Conservation (phyloP, 768 basidiomycete genomes). For the Phanerochaete carnosa region DNA sequence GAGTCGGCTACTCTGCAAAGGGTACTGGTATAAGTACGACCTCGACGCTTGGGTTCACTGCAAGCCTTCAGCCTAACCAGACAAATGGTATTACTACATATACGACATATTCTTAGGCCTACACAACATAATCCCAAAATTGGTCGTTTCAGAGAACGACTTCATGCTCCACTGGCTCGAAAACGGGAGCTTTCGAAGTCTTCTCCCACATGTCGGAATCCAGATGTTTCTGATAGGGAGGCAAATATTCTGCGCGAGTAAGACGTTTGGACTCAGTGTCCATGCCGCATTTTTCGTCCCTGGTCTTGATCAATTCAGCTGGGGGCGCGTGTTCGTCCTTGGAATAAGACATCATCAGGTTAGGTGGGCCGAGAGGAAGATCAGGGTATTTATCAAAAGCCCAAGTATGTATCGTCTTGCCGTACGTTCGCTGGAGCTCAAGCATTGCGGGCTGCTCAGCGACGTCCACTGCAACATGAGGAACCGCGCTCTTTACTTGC, state of each 20-base stretch:
- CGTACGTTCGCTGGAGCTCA: conserved; percentile 44
- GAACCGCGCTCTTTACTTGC: conserved; percentile 25
- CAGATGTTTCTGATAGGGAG: conserved; percentile 32
- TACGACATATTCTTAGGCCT: too few species aligned
- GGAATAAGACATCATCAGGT: conserved; percentile 45
- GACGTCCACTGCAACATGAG: conserved; percentile 29
- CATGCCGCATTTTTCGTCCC: conserved; percentile 33
- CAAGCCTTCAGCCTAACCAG: too few species aligned
- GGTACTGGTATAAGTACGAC: too few species aligned
- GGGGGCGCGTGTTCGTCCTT: conserved; percentile 32
- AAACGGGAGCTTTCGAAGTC: conserved; percentile 29
- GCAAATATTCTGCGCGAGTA: conserved; percentile 35
- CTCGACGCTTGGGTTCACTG: too few species aligned
- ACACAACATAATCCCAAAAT: background rate
- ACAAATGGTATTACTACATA: too few species aligned
- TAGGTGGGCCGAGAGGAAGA: conserved; percentile 42
- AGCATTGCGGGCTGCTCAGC: conserved; percentile 40
- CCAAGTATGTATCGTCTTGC: conserved; percentile 43
- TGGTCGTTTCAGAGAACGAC: background rate
- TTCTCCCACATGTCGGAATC: conserved; percentile 38
- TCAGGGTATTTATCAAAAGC: conserved; percentile 36
- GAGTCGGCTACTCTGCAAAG: too few species aligned
- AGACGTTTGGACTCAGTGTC: conserved; percentile 32
- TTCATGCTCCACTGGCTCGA: conserved; percentile 19
- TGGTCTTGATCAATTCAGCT: conserved; percentile 25